Evolutionary conservation across 345 rosid species (phyloP), one percentile per base, ranked within the genome.

Genomic region (Turritis glabra): DNA sequence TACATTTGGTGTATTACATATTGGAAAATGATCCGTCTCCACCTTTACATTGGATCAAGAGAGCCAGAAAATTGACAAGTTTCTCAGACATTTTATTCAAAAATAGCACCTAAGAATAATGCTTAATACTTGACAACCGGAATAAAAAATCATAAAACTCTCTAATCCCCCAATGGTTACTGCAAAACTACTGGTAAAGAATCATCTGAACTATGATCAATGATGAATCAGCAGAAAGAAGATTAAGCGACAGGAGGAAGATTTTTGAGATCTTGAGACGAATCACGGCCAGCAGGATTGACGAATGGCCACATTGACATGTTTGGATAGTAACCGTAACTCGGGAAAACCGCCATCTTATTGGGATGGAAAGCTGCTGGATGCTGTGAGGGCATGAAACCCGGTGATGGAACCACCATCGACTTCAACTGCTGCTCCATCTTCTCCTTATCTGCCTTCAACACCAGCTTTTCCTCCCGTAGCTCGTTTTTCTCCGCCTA

Each of bases 401-500:
- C 81, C 0, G 93, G 62, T 13, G 90, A 79, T 51, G 90, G 85
- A 61, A 84, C 76, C 35, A 84, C 55, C 80, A 80, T 68, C 21
- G 89, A 67, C 74, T 90, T 89, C 86, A 92, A 15, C 81, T 85
- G 89, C 73, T 90, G 85, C 74, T 85, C 97, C 54, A 95, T 63
- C 78, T 81, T 95, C 75, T 90, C 96, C 69, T 92, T 95, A 56
- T 90, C 89, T 1, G 81, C 80, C 84, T 92, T 95, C 58, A 95
- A 78, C 13, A 80, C 73, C 32, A 87, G 88, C 73, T 95, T 92
- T 77, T 95, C 99, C 54, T 90, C 93, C 0, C 97, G 81, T 71
- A 95, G 90, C 71, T 95, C 97, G 68, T 84, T 87, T 81, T 95
- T 92, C 87, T 95, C 99, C 33, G 79, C 87, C 99, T 95, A 73